phyloP scores from a whole-genome alignment of 192 early-diverging fungal genomes.

The Backusella mclennaniae region DNA sequence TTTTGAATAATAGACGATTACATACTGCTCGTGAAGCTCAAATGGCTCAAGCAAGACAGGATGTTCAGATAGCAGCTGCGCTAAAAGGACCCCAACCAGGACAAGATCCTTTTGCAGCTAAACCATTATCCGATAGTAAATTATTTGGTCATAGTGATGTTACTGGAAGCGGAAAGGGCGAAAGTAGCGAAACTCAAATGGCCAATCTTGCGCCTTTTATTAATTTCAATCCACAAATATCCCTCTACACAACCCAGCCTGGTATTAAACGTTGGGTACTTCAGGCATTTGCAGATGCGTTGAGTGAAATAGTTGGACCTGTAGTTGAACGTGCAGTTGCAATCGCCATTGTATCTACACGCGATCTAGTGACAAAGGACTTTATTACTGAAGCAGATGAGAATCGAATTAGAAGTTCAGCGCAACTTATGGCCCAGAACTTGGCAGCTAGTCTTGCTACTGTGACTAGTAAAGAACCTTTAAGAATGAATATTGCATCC shows the following conservation, averaged over 20 bases:
- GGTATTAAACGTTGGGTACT: constrained; percentile 83
- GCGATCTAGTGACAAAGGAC: constrained; percentile 93
- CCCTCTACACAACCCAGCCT: constrained; percentile 81
- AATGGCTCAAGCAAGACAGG: neutral
- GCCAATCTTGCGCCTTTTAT: constrained; percentile 67
- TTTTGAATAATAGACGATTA: constrained; percentile 58
- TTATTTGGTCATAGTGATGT: neutral
- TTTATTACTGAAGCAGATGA: constrained; percentile 95
- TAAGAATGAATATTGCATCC: constrained; percentile 78
- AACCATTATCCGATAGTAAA: neutral
- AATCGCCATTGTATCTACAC: constrained; percentile 88
- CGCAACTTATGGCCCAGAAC: constrained; percentile 94
- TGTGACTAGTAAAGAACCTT: constrained; percentile 90
- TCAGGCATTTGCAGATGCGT: constrained; percentile 21
- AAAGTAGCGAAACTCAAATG: constrained; percentile 23
- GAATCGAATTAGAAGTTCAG: constrained; percentile 88
- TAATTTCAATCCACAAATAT: constrained; percentile 76
- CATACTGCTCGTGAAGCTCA: constrained; percentile 5
- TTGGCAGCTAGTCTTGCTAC: constrained; percentile 70
- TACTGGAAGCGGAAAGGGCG: neutral
- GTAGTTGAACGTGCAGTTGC: constrained; percentile 92
- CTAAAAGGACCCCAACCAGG: neutral
- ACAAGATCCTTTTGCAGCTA: neutral
- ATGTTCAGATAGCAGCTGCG: too few relatives aligned
- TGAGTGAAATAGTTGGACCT: constrained; percentile 63